Base-by-base conservation (phyloP, 1,284 basidiomycete genomes). In the Cryptococcus neoformans region DNA sequence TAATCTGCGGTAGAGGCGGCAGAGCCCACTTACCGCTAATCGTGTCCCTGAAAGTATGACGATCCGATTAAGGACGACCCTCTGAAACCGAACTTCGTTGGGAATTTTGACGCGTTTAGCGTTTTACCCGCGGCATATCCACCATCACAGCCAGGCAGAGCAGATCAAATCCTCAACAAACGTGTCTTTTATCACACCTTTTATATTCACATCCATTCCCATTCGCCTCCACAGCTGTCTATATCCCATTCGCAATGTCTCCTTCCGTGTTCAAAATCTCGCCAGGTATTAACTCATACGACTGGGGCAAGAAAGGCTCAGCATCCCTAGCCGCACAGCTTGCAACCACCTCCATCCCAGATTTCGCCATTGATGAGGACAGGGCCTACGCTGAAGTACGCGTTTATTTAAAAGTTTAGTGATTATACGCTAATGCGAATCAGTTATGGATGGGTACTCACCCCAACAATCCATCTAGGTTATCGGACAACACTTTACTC, bases 401-500 rank as follows among this genome's bases (percentile, higher is more conserved):
- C 47, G 47, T 10, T 11, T 35, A 8, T 16, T 37, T 36, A 4
- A 1, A 14, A 17, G 28, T 34, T 47, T 47, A 6, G n/a, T 1
- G 9, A 11, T n/a, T n/a, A 37, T 16, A 36, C 44, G 21, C n/a
- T 44, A 37, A 49, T 34, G 16, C 34, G 40, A 45, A 8, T 11
- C 45, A 95, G 91, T 80, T 96, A 46, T 99, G 96, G 96, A 99
- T 99, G 95, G 96, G 96, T 14, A 98, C 96, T 0, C 96, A 99
- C 71, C 84, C 90, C 1, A 90, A 84, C 28, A 85, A 92, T 9
- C 95, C 95, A 0, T 93, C 92, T 2, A 83, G 80, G 48, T 78
- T 90, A 28, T 78, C 78, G 3, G 77, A 81, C 28, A 77, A 78
- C 10, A 68, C 72, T 59, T 75, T 68, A 48, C 85, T 92, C 44